Conservation (phyloP, 2,329 filamentous ascomycete species). For the Monilinia aucupariae region DNA sequence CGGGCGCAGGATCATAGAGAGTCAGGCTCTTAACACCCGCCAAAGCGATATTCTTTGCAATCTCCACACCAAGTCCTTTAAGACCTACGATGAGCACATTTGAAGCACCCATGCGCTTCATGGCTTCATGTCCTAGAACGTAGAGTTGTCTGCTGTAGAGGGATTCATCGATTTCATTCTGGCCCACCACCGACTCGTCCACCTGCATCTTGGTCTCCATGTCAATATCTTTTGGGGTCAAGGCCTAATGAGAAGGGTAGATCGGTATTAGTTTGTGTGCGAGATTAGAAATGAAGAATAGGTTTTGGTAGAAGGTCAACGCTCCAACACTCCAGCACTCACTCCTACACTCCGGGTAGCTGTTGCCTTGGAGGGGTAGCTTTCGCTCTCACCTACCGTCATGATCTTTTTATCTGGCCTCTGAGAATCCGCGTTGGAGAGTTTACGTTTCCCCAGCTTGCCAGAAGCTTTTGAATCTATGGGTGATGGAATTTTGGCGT, state of each 20-base stretch:
- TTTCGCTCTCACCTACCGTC: conserved; percentile 46
- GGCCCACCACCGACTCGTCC: conserved; percentile 52
- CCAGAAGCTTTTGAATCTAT: conserved; percentile 27
- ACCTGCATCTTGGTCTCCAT: conserved; percentile 61
- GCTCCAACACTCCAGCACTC: too few relatives aligned
- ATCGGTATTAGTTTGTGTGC: conserved; percentile 5
- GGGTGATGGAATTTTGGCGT: conserved; percentile 34
- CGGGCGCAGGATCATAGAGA: conserved; percentile 81
- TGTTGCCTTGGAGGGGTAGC: conserved; percentile 19
- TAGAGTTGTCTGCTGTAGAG: conserved; percentile 72
- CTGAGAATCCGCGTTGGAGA: conserved; percentile 55
- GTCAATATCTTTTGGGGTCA: conserved; percentile 50
- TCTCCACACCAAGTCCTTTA: conserved; percentile 92
- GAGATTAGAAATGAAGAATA: background rate
- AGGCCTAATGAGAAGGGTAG: conserved; percentile 30
- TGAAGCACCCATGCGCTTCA: conserved; percentile 98
- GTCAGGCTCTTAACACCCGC: conserved; percentile 97
- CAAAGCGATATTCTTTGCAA: conserved; percentile 97
- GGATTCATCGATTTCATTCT: conserved; percentile 63
- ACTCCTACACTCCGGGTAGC: conserved; percentile 8
- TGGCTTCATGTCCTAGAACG: conserved; percentile 70
- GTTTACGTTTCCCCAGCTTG: conserved; percentile 64
- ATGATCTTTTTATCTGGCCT: conserved; percentile 55
- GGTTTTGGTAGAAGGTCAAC: background rate
- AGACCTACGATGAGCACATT: conserved; percentile 89